Evolutionary conservation across 2,329 filamentous ascomycete species (phyloP).

Genomic region (Pochonia chlamydosporia): DNA sequence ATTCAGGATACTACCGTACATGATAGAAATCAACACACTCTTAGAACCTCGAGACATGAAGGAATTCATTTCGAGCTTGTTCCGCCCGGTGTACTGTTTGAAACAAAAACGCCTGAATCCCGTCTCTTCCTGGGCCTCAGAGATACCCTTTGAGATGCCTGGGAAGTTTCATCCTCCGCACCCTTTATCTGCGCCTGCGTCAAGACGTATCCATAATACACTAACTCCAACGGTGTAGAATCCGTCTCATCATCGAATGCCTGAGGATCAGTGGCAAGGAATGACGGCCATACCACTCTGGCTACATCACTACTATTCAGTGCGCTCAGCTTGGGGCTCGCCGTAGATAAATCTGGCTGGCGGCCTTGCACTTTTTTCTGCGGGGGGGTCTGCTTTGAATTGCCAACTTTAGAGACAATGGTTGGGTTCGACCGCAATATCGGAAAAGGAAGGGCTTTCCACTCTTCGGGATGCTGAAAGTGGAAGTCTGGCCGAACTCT

Average conservation of each 20-base stretch:
- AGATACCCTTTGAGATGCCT: not conserved
- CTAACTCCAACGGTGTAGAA: not conserved
- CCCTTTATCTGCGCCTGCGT: not conserved
- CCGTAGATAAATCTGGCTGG: no score
- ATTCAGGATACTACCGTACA: no score
- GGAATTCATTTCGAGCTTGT: no score
- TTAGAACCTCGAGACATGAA: no score
- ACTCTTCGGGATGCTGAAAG: not conserved
- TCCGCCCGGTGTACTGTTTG: no score
- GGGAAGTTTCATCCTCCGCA: not conserved
- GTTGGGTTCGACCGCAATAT: no score
- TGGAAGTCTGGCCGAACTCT: not conserved
- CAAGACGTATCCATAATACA: not conserved
- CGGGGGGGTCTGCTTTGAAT: not conserved
- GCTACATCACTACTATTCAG: not conserved
- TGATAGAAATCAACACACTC: no score
- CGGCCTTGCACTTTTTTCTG: not conserved
- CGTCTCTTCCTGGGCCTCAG: not conserved
- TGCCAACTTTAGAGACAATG: not conserved
- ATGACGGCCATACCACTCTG: not conserved
- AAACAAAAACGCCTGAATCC: not conserved
- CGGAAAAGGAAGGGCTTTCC: not conserved
- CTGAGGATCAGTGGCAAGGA: not conserved
- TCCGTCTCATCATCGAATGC: not conserved
- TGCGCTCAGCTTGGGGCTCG: not conserved